Evolutionary conservation across 1,284 basidiomycete species (phyloP), one percentile per base, ranked within the genome.

Genomic region (Ceratobasidium sp.): DNA sequence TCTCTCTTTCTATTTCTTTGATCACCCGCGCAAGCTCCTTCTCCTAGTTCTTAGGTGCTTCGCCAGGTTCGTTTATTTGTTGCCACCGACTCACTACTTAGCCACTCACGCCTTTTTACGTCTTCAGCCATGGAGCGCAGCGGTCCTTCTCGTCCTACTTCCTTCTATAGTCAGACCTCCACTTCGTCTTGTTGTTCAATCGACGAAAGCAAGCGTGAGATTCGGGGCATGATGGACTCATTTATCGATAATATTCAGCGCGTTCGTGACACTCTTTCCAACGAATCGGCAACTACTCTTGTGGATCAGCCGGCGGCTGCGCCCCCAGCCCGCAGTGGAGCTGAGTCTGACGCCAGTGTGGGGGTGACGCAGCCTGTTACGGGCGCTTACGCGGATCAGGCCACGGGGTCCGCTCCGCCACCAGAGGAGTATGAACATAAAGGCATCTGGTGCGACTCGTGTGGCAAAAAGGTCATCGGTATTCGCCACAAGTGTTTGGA

Each of bases 231-330:
- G 29, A 81, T 93, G 69, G 79, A 83, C 50, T 84, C 83, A n/a
- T 93, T 94, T 81, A 87, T 91, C 78, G 79, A 80, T 19, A 88
- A 92, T 76, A 82, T 93, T 33, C 86, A 89, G 69, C 47, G 51
- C 47, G 17, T 22, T n/a, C 36, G 54, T 19, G 59, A 75, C 36
- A 71, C 60, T 19, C 65, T 47, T 45, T 62, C 53, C 31, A 71
- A 69, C 31, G 27, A 62, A 8, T 50, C 75, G 73, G 51, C 73
- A 74, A 22, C 72, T 76, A 41, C 77, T 77, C 50, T 71, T 76
- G 64, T 76, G 72, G 50, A 47, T 74, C 51, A 53, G 36, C 62
- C 76, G 67, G 60, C 57, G 75, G 36, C 73, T 77, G 24, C 74
- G 65, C 22, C 74, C 76, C 47, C 60, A 74, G 48, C 29, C 63